Base-by-base conservation (phyloP, 371 early-diverging fungal species). In the Mucor plumbeus region DNA sequence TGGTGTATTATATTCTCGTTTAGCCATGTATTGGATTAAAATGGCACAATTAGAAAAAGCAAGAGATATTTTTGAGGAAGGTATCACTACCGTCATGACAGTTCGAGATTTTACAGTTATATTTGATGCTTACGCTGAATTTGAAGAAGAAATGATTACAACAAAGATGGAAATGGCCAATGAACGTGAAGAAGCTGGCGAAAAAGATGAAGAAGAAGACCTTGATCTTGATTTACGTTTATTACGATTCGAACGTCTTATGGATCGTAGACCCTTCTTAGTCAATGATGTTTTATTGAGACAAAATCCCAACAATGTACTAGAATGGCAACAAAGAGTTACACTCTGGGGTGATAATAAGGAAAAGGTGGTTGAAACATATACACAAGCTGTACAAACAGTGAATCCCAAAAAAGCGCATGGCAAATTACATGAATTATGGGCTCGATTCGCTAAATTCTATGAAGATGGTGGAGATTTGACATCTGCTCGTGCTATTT, bases 41-140 rank as follows among this genome's bases (percentile, higher is more conserved):
- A 80, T 85, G 56, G 91, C 88, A 15, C 88, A 90, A 63, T 82
- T 93, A 59, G 98, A 97, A 70, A 91, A 87, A 64, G 92, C 95
- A 1, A 77, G 97, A 15, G 97, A 95, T 73, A 92, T 97, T 3
- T 99, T 91, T 69, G 98, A 97, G 80, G 97, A 98, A 73, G 98
- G 93, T 0, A 81, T 98, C 48, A 83, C 81, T 1, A 83, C 83
- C 0, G 98, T 97, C 14, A 82, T 78, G 73, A 96, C 94, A 0
- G 94, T 97, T n/a, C 88, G 94, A 21, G 98, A 98, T 75, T 99
- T 99, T 63, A 90, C 96, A 0, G 90, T 92, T 67, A 91, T 99
- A 50, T 99, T 97, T 80, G 97, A 99, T 67, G 92, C 97, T 3
- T 98, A 96, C 69, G 93, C 95, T 8, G 92, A 94, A 63, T 92